Conservation (phyloP, 2,329 filamentous ascomycete species). For the Colletotrichum gloeosporioides region DNA sequence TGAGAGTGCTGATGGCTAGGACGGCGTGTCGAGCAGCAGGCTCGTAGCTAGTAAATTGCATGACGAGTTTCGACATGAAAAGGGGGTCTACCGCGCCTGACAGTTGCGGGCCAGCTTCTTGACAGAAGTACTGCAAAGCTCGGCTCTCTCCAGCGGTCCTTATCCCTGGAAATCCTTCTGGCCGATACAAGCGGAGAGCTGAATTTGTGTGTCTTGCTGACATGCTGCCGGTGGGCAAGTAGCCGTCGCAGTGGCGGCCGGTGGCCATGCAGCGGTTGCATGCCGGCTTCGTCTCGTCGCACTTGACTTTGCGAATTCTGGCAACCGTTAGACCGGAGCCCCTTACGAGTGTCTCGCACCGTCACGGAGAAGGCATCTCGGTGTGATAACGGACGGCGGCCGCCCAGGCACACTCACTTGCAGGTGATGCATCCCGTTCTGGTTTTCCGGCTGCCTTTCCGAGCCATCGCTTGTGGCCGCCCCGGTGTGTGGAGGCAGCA, state of each 20-base stretch:
- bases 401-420: constrained; percentile 46
- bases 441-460: constrained; percentile 49
- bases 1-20: constrained; percentile 52
- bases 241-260: constrained; percentile 62
- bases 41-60: constrained; percentile 48
- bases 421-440: constrained; percentile 59
- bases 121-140: constrained; percentile 6
- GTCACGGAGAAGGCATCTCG: neutral
- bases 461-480: constrained; percentile 10
- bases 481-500: neutral
- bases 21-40: constrained; percentile 53
- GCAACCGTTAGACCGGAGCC: neutral
- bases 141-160: neutral
- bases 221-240: constrained; percentile 31
- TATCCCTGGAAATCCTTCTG: neutral
- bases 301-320: constrained; percentile 61
- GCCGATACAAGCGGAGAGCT: neutral
- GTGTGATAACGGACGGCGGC: neutral
- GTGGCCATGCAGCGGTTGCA: constrained; percentile 60
- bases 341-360: neutral
- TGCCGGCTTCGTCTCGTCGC: constrained; percentile 57
- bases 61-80: constrained; percentile 51
- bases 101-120: neutral
- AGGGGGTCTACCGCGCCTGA: constrained; percentile 12
- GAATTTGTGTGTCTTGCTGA: neutral